Percentiles rank a stretch among this genome's conserved stretches.
Evolutionary conservation across 352 stramenopile genomes (phyloP).

Genomic region (Phytophthora syringae): DNA sequence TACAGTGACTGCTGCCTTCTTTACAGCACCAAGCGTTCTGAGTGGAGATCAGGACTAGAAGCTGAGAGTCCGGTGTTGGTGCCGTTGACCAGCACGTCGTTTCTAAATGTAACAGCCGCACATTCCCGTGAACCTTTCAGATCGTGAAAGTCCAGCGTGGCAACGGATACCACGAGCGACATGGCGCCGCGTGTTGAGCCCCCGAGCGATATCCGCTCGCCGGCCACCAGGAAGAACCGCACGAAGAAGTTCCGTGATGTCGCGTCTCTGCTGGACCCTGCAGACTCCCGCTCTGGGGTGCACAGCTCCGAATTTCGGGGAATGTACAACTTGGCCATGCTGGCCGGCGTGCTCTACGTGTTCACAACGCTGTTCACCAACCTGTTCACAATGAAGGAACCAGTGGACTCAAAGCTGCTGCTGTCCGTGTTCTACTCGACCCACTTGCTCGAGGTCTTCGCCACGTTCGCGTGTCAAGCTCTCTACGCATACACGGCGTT

Average conservation of each 20-base stretch:
- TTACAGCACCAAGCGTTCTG: too few relatives aligned
- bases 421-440: conserved; percentile 77
- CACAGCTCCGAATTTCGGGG: conserved; percentile 81
- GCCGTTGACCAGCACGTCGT: too few relatives aligned
- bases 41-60: conserved; percentile 18
- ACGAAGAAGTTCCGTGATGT: conserved; percentile 70
- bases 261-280: conserved; percentile 72
- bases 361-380: conserved; percentile 68
- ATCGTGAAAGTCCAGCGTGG: conserved; percentile 19
- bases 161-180: background rate
- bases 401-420: conserved; percentile 62
- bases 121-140: conserved; percentile 31
- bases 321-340: conserved; percentile 81
- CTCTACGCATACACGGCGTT: conserved; percentile 80
- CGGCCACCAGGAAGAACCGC: conserved; percentile 30
- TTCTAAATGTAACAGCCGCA: conserved; percentile 23
- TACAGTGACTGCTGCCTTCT: too few relatives aligned
- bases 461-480: conserved; percentile 66
- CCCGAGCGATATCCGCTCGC: conserved; percentile 19
- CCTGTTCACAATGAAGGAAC: conserved; percentile 49
- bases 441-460: conserved; percentile 73
- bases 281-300: conserved; percentile 68
- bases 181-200: conserved; percentile 27
- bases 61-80: too few relatives aligned
- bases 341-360: conserved; percentile 67